Evolutionary conservation across 805 yeast genomes (phyloP), one percentile per base, ranked within the genome.

Genomic region (Zygosaccharomyces gambellarensis): DNA sequence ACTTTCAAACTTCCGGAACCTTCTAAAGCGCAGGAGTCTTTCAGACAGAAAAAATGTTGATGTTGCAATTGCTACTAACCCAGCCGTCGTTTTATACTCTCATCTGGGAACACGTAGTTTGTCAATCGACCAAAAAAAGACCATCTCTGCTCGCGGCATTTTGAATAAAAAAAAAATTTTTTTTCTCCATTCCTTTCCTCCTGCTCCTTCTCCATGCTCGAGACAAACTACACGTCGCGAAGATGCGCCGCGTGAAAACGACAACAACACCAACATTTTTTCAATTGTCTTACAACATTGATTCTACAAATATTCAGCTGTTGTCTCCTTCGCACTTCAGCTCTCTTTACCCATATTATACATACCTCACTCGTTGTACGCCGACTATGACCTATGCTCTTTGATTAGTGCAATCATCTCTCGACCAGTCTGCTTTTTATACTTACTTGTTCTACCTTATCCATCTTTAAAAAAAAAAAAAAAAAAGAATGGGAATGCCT

Each of bases 131-230:
- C 21, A n/a, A 17, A 32, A n/a, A 17, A 17, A 3, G 19, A n/a
- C n/a, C n/a, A n/a, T 39, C 32, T 27, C 9, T 34, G 22, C 45
- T 14, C 36, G 30, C 32, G 32, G 45, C 32, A 41, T 41, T 41
- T 28, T 23, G n/a, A 29, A 27, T 11, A 10, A 31, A 14, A 14
- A 41, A 41, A 41, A 27, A 34, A 14, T 14, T 34, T 34, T 32
- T 32, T 25, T 8, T 8, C 28, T 25, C 28, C 28, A 17, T 17
- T 17, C 17, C 17, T 17, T 17, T 17, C 17, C 17, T 17, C 17
- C 17, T 17, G 17, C 17, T 17, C 17, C 17, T 17, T 17, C 17
- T 17, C 34, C n/a, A 11, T 31, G 12, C 34, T 31, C 34, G 34
- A 31, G 14, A 17, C 34, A 17, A 31, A 4, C 34, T 17, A 31